These are phyloP conservation scores for Boletus reticulatus DNA, from an alignment of 768 basidiomycete species.

Conservation along the genomic window DNA sequence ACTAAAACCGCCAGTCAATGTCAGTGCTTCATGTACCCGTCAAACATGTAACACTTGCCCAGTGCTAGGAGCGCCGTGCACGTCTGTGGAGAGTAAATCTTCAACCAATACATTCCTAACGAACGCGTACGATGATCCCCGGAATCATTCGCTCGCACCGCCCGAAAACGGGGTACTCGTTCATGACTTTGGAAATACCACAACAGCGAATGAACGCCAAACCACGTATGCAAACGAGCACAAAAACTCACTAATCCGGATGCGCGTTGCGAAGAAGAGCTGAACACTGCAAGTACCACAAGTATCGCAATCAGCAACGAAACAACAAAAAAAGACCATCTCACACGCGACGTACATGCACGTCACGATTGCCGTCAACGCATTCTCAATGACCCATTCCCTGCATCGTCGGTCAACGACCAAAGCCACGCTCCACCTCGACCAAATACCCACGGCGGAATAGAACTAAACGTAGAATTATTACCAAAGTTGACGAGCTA, in stretches of 20 bases:
- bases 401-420: neutral
- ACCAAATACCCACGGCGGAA: neutral
- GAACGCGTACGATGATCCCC: neutral
- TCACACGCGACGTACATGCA: neutral
- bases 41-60: neutral
- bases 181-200: neutral
- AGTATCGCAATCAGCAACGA: no score
- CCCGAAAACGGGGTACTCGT: neutral
- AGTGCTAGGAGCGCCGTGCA: constrained; percentile 1
- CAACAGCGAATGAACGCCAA: neutral
- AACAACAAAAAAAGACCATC: no score
- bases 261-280: constrained; percentile 5
- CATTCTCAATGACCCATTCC: neutral
- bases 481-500: constrained; percentile 1
- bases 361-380: neutral
- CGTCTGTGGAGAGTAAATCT: neutral
- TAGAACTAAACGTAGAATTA: neutral
- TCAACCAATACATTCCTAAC: neutral
- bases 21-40: neutral
- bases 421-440: neutral
- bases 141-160: neutral
- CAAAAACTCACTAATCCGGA: neutral
- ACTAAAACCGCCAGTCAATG: neutral
- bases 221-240: neutral
- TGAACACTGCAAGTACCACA: neutral